Evolutionary conservation across 106 monocot genomes (phyloP).

Genomic region (Allium cepa): DNA sequence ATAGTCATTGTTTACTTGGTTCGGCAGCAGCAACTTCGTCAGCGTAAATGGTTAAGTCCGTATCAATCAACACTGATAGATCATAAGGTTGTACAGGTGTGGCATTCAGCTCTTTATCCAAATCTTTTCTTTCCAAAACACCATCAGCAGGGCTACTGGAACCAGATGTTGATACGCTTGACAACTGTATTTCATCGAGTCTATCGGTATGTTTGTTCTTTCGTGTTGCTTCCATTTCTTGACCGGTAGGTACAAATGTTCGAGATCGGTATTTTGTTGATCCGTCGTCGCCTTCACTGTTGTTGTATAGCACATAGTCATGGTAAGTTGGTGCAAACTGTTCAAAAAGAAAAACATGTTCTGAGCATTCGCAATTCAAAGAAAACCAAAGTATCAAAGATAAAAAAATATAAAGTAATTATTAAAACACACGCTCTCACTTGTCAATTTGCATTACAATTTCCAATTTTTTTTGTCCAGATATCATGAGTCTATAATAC

Average conservation of each 20-base stretch:
- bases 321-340: slow-evolving; percentile 99
- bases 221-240: slow-evolving; percentile 83
- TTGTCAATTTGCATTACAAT: too few relatives aligned
- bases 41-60: slow-evolving; percentile 59
- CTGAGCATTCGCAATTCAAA: too few relatives aligned
- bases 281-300: slow-evolving; percentile 57
- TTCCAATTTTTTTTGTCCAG: too few relatives aligned
- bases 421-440: too few relatives aligned
- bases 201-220: slow-evolving; percentile 45
- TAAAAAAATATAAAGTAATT: too few relatives aligned
- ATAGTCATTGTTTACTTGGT: slow-evolving; percentile 23
- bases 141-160: slow-evolving; percentile 31
- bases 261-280: slow-evolving; percentile 71
- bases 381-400: too few relatives aligned
- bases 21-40: slow-evolving; percentile 58
- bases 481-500: too few relatives aligned
- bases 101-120: slow-evolving; percentile 45
- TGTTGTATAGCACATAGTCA: slow-evolving; percentile 92
- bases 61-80: slow-evolving; percentile 47
- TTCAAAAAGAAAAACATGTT: neutral
- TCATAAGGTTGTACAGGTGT: slow-evolving; percentile 52
- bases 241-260: slow-evolving; percentile 86
- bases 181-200: slow-evolving; percentile 48
- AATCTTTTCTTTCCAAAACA: slow-evolving; percentile 25
- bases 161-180: slow-evolving; percentile 55